These are phyloP conservation scores for Grosmannia huntii DNA, from an alignment of 2,329 filamentous ascomycete species.

Conservation along the genomic window DNA sequence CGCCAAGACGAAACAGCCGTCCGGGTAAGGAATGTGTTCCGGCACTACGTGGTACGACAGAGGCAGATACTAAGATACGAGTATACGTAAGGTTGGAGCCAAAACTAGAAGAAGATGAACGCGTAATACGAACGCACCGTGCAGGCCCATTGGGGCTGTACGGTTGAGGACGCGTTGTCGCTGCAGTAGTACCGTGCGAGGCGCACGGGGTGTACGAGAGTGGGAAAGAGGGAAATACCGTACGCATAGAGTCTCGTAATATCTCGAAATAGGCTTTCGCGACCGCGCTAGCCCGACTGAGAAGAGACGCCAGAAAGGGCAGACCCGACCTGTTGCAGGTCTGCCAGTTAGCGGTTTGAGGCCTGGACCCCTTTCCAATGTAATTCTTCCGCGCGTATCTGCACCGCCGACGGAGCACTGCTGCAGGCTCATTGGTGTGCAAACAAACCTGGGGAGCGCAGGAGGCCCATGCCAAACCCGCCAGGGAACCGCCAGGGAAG, in stretches of 20 bases:
- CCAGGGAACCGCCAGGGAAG: neutral
- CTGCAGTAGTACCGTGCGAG: neutral
- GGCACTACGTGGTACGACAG: neutral
- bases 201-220: neutral
- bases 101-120: neutral
- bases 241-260: neutral
- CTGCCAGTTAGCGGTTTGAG: neutral
- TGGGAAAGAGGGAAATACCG: neutral
- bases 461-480: neutral
- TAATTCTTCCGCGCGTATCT: neutral
- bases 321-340: neutral
- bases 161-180: neutral
- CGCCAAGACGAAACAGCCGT: neutral
- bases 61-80: neutral
- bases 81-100: neutral
- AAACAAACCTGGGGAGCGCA: neutral
- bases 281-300: neutral
- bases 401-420: neutral
- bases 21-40: neutral
- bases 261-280: neutral
- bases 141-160: neutral
- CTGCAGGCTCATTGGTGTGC: neutral
- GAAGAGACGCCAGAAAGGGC: neutral
- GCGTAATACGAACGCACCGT: neutral
- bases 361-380: neutral